Conservation (phyloP, 2,329 filamentous ascomycete species). For the Botrytis sinoallii region DNA sequence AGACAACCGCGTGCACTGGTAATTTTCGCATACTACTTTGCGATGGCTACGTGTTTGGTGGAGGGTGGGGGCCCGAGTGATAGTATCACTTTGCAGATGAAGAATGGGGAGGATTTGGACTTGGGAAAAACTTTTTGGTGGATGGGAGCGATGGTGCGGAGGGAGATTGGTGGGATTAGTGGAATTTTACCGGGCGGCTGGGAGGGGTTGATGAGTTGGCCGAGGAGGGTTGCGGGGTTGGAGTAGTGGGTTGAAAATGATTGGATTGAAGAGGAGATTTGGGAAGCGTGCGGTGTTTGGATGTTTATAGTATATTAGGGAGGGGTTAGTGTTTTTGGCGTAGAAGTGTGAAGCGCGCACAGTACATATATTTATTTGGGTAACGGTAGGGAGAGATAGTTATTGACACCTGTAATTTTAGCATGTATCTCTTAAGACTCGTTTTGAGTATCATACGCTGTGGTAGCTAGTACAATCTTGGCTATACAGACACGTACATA, state of each 20-base stretch:
- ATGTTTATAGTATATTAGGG: background rate
- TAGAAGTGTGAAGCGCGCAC: background rate
- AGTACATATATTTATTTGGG: background rate
- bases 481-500: background rate
- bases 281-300: background rate
- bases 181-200: conserved; percentile 2
- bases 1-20: conserved; percentile 24
- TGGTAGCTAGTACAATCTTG: background rate
- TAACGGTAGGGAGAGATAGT: background rate
- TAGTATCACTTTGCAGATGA: conserved; percentile 6
- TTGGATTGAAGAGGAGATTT: background rate
- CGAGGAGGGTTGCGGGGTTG: conserved; percentile 5
- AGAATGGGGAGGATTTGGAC: conserved; percentile 2
- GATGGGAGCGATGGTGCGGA: conserved; percentile 6
- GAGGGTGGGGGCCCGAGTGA: background rate
- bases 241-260: background rate
- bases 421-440: background rate
- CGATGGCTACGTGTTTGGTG: conserved; percentile 27
- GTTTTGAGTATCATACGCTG: background rate
- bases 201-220: conserved; percentile 8
- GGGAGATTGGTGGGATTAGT: conserved; percentile 13
- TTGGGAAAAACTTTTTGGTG: conserved; percentile 15
- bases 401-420: background rate
- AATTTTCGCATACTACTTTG: conserved; percentile 36
- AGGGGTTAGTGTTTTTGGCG: background rate